phyloP scores from a whole-genome alignment of 306 rosid genomes.

The Rosa persica region DNA sequence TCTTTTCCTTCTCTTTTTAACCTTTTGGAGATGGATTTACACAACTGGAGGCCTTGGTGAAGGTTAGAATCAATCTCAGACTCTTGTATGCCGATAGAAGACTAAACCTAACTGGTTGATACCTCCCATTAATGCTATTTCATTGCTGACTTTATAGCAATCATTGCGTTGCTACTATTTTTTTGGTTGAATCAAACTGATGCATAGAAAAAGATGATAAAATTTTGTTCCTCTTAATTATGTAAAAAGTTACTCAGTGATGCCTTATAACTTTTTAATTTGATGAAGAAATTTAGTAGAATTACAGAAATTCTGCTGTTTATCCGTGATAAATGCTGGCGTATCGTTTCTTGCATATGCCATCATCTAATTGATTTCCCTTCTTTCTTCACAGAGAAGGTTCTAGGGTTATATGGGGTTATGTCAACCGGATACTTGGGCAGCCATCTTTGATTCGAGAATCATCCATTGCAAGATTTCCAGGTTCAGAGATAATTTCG shows the following conservation, averaged over 20 bases:
- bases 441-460: conserved; percentile 98
- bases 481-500: conserved; percentile 75
- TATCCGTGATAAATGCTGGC: not conserved
- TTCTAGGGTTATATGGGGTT: conserved; percentile 94
- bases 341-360: conserved; percentile 9
- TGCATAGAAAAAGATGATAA: not conserved
- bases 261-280: not conserved
- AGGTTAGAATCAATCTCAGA: not conserved
- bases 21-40: not conserved
- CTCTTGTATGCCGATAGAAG: not conserved
- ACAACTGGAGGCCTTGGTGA: not conserved
- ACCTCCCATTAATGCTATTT: not conserved
- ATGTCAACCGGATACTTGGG: conserved; percentile 90
- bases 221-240: not conserved
- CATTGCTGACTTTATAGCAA: not conserved
- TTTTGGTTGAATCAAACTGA: not conserved
- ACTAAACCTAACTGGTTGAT: not conserved
- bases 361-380: conserved; percentile 24
- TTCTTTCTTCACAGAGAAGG: conserved; percentile 68
- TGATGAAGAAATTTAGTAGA: not conserved
- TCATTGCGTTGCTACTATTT: not conserved
- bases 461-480: conserved; percentile 85
- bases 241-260: not conserved
- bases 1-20: no score
- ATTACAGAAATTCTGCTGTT: not conserved